phyloP scores from a whole-genome alignment of 305 asterid species.

The Coffea humblotiana region DNA sequence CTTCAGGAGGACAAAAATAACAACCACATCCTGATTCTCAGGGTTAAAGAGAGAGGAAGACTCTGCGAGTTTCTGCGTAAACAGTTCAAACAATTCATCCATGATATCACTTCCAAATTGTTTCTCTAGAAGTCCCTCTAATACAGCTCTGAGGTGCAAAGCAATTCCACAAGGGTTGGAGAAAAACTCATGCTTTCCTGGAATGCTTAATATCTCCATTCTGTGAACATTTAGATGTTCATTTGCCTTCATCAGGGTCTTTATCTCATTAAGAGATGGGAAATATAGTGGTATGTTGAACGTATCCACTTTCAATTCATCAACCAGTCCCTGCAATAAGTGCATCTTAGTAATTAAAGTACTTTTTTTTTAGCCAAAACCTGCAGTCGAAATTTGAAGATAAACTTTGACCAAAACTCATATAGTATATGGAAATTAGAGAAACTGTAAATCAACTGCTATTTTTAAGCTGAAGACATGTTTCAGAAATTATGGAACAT shows the following conservation, averaged over 20 bases:
- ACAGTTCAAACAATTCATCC: slow-evolving; percentile 46
- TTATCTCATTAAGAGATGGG: slow-evolving; percentile 39
- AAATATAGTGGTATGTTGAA: slow-evolving; percentile 50
- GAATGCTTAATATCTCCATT: slow-evolving; percentile 24
- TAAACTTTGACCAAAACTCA: too few species aligned
- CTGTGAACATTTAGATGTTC: too few species aligned
- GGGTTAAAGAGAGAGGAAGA: slow-evolving; percentile 36
- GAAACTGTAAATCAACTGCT: too few species aligned
- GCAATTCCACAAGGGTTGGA: slow-evolving; percentile 29
- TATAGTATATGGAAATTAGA: too few species aligned
- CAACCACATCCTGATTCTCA: slow-evolving; percentile 39
- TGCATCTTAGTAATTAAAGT: neutral
- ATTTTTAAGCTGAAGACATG: too few species aligned
- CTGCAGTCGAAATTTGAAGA: too few species aligned
- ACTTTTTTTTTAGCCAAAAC: too few species aligned
- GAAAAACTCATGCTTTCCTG: slow-evolving; percentile 33
- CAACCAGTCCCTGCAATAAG: slow-evolving; percentile 38
- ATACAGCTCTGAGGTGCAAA: slow-evolving; percentile 38
- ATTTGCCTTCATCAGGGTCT: neutral
- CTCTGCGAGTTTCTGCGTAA: slow-evolving; percentile 40
- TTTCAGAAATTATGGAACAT: too few species aligned
- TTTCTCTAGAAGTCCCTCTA: slow-evolving; percentile 30
- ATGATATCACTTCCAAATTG: slow-evolving; percentile 33
- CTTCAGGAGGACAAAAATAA: slow-evolving; percentile 43
- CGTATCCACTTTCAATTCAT: slow-evolving; percentile 40